Conservation (phyloP, 2,329 filamentous ascomycete species). For the Tetracladium maxilliforme region DNA sequence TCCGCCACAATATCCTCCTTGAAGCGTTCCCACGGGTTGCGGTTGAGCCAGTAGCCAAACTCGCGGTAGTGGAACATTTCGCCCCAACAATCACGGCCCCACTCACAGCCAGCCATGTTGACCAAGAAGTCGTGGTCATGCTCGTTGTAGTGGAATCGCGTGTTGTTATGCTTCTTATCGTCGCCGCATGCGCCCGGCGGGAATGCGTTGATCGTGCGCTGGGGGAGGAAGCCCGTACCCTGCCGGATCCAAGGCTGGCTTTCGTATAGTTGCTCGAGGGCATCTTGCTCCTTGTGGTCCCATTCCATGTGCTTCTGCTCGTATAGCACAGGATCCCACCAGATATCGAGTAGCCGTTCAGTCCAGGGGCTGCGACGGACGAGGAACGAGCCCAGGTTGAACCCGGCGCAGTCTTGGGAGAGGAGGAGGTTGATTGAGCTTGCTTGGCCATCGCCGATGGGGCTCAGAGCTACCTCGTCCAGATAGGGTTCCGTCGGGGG, state of each 20-base stretch:
- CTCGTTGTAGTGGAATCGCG: slow-evolving; percentile 72
- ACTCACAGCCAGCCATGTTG: slow-evolving; percentile 97
- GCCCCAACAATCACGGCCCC: slow-evolving; percentile 92
- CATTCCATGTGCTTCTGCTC: slow-evolving; percentile 98
- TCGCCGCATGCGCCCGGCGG: slow-evolving; percentile 79
- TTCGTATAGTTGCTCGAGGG: slow-evolving; percentile 79
- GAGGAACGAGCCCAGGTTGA: slow-evolving; percentile 96
- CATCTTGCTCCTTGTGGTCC: slow-evolving; percentile 98
- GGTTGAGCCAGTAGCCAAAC: slow-evolving; percentile 80
- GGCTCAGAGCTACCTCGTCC: slow-evolving; percentile 57
- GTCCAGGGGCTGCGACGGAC: slow-evolving; percentile 76
- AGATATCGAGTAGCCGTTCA: slow-evolving; percentile 81
- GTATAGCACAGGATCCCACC: slow-evolving; percentile 97
- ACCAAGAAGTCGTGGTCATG: slow-evolving; percentile 83
- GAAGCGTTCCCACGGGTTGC: slow-evolving; percentile 64
- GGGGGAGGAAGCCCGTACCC: slow-evolving; percentile 76
- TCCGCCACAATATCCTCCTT: slow-evolving; percentile 50
- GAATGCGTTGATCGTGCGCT: slow-evolving; percentile 90
- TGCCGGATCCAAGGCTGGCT: slow-evolving; percentile 87
- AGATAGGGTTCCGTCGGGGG: slow-evolving; percentile 63
- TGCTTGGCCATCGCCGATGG: slow-evolving; percentile 60
- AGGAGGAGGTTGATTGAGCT: slow-evolving; percentile 78
- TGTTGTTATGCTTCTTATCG: slow-evolving; percentile 50
- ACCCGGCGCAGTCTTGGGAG: slow-evolving; percentile 86
- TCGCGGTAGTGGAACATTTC: slow-evolving; percentile 96